Evolutionary conservation across 2,329 filamentous ascomycete genomes (phyloP).

Genomic region (Cadophora luteo-olivacea): DNA sequence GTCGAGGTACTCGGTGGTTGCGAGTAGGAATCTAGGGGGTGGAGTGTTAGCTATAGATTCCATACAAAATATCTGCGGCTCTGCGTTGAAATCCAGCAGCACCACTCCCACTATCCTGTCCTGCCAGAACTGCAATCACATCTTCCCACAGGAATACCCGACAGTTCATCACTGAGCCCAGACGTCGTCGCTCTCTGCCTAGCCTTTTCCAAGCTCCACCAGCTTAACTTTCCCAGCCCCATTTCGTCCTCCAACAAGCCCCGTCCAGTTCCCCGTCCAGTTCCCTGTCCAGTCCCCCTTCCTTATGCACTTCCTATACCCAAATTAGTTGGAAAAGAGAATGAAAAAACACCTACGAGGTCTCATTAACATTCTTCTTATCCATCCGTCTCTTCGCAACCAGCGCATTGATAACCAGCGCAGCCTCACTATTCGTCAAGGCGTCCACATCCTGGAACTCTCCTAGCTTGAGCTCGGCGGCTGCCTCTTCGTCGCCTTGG

Average conservation of each 20-base stretch:
- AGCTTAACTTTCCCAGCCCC: too few species aligned
- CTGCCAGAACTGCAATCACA: too few species aligned
- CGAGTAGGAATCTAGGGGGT: conserved; percentile 74
- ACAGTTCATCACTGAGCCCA: background rate
- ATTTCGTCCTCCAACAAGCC: background rate
- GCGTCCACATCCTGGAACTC: conserved; percentile 94
- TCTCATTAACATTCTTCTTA: conserved; percentile 83
- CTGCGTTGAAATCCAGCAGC: background rate
- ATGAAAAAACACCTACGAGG: conserved; percentile 65
- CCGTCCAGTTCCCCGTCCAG: too few species aligned
- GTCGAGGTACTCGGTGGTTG: conserved; percentile 92
- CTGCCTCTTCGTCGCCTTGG: conserved; percentile 87
- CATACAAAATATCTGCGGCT: background rate
- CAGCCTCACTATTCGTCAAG: conserved; percentile 89
- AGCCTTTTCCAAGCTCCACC: too few species aligned
- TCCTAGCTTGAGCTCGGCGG: conserved; percentile 81
- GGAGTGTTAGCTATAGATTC: background rate
- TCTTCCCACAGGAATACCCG: too few species aligned
- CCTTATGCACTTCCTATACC: background rate
- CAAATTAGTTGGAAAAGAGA: background rate
- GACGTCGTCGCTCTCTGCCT: too few species aligned
- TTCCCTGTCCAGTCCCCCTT: background rate
- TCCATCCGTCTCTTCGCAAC: conserved; percentile 80
- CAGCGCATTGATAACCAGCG: conserved; percentile 89
- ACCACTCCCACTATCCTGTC: background rate